Conservation (phyloP, 1,139 yeast genomes). For the Protomyces lactucae-debilis region DNA sequence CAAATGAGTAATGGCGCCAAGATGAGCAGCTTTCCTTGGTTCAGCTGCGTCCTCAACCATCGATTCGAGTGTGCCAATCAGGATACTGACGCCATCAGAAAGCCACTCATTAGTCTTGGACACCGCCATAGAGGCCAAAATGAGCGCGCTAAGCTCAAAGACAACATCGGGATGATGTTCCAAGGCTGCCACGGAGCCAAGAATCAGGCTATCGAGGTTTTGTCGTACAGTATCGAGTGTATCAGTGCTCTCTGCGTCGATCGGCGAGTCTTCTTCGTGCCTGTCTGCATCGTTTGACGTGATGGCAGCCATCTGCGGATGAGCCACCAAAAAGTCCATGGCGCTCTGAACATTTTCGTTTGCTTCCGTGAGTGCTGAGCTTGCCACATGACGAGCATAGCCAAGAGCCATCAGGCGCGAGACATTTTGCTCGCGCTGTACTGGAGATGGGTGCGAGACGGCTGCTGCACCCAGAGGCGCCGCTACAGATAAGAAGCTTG, state of each 20-base stretch:
- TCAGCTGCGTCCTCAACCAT: neutral
- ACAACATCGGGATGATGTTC: neutral
- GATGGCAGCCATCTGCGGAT: neutral
- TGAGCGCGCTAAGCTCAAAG: neutral
- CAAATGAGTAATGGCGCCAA: neutral
- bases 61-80: neutral
- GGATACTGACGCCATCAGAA: neutral
- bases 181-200: neutral
- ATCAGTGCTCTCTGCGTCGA: neutral
- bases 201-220: neutral
- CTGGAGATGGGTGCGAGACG: neutral
- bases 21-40: neutral
- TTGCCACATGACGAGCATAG: neutral
- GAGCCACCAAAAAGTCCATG: neutral
- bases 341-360: neutral
- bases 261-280: neutral
- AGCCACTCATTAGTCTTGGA: neutral
- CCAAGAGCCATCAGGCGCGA: neutral
- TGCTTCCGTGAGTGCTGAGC: neutral
- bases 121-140: neutral
- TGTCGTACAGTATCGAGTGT: neutral
- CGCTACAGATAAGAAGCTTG: too few species aligned
- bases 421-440: neutral
- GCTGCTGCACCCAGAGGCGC: neutral
- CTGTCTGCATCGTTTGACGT: neutral